These are phyloP conservation scores for Lasiodiplodia sp. DNA, from an alignment of 2,329 filamentous ascomycete species.

Conservation along the genomic window DNA sequence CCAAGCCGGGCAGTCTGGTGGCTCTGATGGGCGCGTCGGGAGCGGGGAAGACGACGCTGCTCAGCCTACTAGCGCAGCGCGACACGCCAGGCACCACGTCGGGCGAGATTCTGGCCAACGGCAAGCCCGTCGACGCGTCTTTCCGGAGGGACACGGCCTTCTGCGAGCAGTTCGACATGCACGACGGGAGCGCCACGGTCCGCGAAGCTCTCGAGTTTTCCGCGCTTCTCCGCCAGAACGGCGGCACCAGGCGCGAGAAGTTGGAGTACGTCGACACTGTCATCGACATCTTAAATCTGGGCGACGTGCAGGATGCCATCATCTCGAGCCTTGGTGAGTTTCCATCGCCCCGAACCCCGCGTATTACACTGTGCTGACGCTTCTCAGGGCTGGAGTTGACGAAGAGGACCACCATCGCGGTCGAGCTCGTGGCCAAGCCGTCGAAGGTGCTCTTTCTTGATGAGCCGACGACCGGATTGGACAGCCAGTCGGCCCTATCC, in stretches of 20 bases:
- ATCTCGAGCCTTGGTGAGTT: conserved; percentile 61
- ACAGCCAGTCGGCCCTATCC: conserved; percentile 72
- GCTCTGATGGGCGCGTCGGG: conserved; percentile 32
- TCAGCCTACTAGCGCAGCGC: conserved; percentile 10
- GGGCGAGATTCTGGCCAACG: conserved; percentile 2
- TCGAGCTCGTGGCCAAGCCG: conserved; percentile 67
- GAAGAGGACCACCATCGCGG: conserved; percentile 67
- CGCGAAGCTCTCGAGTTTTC: conserved; percentile 67
- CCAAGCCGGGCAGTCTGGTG: conserved; percentile 30
- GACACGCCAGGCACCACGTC: conserved; percentile 7
- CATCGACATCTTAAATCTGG: conserved; percentile 65
- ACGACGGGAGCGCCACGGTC: conserved; percentile 64
- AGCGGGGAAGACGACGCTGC: conserved; percentile 21
- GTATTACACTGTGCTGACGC: too few relatives aligned
- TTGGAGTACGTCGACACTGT: conserved; percentile 67
- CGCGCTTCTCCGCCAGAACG: conserved; percentile 64
- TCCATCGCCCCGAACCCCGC: conserved; percentile 62
- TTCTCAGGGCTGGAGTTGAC: conserved; percentile 39
- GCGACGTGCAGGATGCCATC: conserved; percentile 65
- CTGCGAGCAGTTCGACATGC: conserved; percentile 65
- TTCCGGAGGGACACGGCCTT: conserved; percentile 32
- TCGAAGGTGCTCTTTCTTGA: conserved; percentile 76
- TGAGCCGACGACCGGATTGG: conserved; percentile 76
- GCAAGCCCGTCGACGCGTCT: too few relatives aligned
- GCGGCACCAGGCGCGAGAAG: conserved; percentile 61